phyloP scores from a whole-genome alignment of 495 filamentous ascomycete genomes.

The Sordaria brevicollis region DNA sequence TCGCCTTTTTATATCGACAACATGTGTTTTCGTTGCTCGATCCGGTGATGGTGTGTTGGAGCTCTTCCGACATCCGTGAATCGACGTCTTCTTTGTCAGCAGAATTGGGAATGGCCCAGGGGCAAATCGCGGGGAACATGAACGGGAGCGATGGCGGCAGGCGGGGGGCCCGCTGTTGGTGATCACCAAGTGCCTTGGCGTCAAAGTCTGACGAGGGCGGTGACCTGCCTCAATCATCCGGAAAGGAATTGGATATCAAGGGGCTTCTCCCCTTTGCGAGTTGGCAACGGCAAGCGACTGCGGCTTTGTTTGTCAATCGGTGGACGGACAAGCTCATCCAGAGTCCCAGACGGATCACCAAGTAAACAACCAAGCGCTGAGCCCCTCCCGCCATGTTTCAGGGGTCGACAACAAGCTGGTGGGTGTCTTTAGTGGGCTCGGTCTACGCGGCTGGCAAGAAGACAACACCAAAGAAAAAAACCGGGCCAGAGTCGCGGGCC shows the following conservation, averaged over 20 bases:
- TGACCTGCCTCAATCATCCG: not conserved
- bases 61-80: not conserved
- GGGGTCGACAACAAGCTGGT: not conserved
- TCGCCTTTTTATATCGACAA: not conserved
- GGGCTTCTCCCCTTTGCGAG: not conserved
- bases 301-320: not conserved
- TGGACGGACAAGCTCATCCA: not conserved
- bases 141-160: not conserved
- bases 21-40: not conserved
- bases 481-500: not conserved
- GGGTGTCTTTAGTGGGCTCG: no score
- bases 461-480: not conserved
- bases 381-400: not conserved
- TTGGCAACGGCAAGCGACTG: not conserved
- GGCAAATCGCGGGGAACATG: not conserved
- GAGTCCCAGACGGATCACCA: not conserved
- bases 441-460: not conserved
- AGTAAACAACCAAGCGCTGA: not conserved
- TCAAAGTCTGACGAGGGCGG: not conserved
- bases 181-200: not conserved
- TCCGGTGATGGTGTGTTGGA: not conserved
- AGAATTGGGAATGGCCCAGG: not conserved
- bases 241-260: not conserved
- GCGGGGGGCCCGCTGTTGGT: not conserved
- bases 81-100: not conserved